Base-by-base conservation (phyloP, 1,139 yeast genomes). In the Kurtzmaniella natalensis region DNA sequence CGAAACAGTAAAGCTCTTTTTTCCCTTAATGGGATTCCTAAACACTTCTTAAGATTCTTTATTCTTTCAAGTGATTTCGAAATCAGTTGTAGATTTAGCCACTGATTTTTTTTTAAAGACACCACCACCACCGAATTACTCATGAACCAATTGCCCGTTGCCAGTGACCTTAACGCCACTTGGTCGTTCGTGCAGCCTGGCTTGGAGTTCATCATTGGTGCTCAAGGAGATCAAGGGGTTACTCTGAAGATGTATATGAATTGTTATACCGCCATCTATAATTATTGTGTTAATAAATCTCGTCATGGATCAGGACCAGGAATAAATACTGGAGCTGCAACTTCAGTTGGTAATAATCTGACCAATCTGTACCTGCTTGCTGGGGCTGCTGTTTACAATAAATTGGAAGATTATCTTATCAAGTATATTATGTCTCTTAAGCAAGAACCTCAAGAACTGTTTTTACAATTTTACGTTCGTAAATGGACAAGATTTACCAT, bases 401-500 rank as follows among this genome's bases (percentile, higher is more conserved):
- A 79, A 43, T 67, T 92, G 39, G 81, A 79, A 43, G 64, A 61
- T 5, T 92, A 86, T 52, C 69, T 92, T 46, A 66, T 70, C 30
- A 56, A 61, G 17, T 89, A 86, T 53, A 73, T 92, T 36, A 55
- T 65, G 18, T 61, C 66, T 27, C 61, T 81, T 39, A 60, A 70
- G 37, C 57, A 71, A 43, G 68, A 59, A 30, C 68, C 72, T 7
- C 71, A 73, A 41, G 95, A 87, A 53, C 64, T 81, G 4, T 82
- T 89, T 49, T 66, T 94, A 46, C 83, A 81, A 45, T 89, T 86
- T 53, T 94, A 94, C 54, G 95, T 87, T 31, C 70, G 78, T 47
- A 77, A 83, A 44, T 94, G 97, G 96, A 79, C 81, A 41, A 72
- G 97, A 41, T 94, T 76, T 55, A 80, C 94, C 24, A 78, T 86